Evolutionary conservation across 768 basidiomycete genomes (phyloP), one percentile per base, ranked within the genome.

Genomic region (Candolleomyces eurysporus): DNA sequence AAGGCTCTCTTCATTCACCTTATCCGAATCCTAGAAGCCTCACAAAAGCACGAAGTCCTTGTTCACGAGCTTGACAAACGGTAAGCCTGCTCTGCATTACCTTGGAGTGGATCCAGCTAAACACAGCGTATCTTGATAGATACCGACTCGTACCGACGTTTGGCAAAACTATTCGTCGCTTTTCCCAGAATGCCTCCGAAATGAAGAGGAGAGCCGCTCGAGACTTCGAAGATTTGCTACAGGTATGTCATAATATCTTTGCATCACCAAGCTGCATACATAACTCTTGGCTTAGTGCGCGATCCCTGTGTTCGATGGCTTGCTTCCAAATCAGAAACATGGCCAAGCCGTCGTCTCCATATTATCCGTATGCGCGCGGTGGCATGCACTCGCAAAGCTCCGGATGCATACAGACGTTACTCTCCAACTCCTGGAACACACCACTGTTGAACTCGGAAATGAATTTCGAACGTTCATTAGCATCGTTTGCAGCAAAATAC

Each of bases 181-280:
- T 79, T 56, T 48, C 63, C 5, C 61, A 48, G 1, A 76, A 76
- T 52, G 65, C 72, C 0, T 70, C 75, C 0, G 69, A 70, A 5
- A 68, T 75, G 64, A 70, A 69, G 58, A 70, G 75, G 8, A 56
- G 71, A 5, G 72, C 73, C 2, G 78, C 72, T 0, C 64, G 70
- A 0, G 73, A 79, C 58, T 79, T 72, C 48, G 75, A 79, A 53
- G 77, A 79, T 39, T 36, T 78, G 2, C 61, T 79, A 0, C 76
- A 79, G 69, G 79, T 73, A 54, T 5, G 61, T 53, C 30, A 10
- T 46, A 5, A 5, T 9, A 16, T 5, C 30, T 45, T 21, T 17
- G n/a, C n/a, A n/a, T n/a, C n/a, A n/a, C n/a, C n/a, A n/a, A n/a
- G n/a, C n/a, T n/a, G n/a, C n/a, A n/a, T n/a, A n/a, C n/a, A n/a